Base-by-base conservation (phyloP, 306 rosid genomes). In the Cucurbita maxima region DNA sequence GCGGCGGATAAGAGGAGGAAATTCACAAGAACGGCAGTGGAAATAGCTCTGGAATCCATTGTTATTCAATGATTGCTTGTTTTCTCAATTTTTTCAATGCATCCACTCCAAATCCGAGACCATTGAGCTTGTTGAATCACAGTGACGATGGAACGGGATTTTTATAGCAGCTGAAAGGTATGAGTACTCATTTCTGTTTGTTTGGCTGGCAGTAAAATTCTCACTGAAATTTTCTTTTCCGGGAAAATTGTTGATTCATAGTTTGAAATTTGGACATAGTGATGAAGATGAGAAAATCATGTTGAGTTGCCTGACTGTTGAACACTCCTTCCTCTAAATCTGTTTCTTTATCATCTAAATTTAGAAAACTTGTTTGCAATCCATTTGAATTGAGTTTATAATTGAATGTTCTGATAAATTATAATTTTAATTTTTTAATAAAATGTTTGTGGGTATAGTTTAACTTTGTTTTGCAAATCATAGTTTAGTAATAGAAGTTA, bases 21-120 rank as follows among this genome's bases (percentile, higher is more conserved):
- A 7, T 80, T 47, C 20, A 83, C 78, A 2, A 89, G 36, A 60
- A 69, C 64, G 71, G 82, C n/a, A 36, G 84, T 41, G 18, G 76
- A 67, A 75, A 87, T 79, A 79, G 77, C 82, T 74, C 50, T 83
- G 79, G 20, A 67, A 74, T 83, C 78, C 91, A 81, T 87, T 30
- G 72, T 81, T 63, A 30, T 62, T 76, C 11, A 3, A 1, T 0
- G 11, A 62, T 44, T 12, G 41, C 4, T 56, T 4, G 4, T 7
- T 51, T 48, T 73, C 22, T 43, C 0, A 2, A n/a, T 54, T 47
- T 63, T 44, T 63, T 8, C 52, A 63, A n/a, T 63, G 52, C 11
- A 40, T 43, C 53, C 50, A 40, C 47, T 51, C 53, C 58, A 58
- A 45, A 74, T 38, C 63, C 57, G 74, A 13, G 58, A 58, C 78